Percentiles rank a stretch among this genome's conserved stretches.
phyloP scores from a whole-genome alignment of 345 rosid species.

The Carallia brachiata region DNA sequence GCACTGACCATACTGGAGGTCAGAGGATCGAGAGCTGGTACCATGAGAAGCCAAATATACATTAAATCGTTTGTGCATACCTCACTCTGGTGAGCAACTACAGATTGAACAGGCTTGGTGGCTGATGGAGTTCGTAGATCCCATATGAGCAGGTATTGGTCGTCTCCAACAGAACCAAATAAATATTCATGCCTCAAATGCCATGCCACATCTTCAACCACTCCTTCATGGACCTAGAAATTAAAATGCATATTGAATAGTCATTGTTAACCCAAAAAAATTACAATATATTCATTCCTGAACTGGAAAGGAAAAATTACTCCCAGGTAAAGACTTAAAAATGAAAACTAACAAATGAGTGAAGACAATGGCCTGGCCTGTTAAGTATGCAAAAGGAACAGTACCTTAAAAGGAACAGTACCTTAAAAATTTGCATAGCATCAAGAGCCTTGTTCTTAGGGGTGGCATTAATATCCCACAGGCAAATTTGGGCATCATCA shows the following conservation, averaged over 20 bases:
- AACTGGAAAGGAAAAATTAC: background rate
- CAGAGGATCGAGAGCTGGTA: too few relatives aligned
- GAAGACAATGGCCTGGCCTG: background rate
- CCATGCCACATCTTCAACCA: constrained; percentile 99
- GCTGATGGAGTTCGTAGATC: constrained; percentile 75
- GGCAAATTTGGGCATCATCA: constrained; percentile 96
- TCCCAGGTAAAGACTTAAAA: background rate
- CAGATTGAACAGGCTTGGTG: constrained; percentile 77
- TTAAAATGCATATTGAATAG: background rate
- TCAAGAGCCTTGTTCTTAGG: constrained; percentile 81
- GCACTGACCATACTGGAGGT: too few relatives aligned
- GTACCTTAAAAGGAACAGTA: constrained; percentile 34
- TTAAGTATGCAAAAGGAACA: too few relatives aligned
- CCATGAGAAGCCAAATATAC: background rate
- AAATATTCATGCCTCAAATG: constrained; percentile 92
- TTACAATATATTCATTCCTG: background rate
- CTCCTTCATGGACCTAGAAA: constrained; percentile 90
- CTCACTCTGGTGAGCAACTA: constrained; percentile 97
- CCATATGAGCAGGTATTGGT: constrained; percentile 89
- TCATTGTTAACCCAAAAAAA: too few relatives aligned
- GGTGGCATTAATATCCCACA: constrained; percentile 86
- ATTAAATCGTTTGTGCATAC: constrained; percentile 29
- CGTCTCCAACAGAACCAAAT: constrained; percentile 99
- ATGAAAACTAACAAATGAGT: background rate
- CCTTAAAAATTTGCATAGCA: constrained; percentile 86